Evolutionary conservation across 768 basidiomycete species (phyloP).

Genomic region (Mycena maculata): DNA sequence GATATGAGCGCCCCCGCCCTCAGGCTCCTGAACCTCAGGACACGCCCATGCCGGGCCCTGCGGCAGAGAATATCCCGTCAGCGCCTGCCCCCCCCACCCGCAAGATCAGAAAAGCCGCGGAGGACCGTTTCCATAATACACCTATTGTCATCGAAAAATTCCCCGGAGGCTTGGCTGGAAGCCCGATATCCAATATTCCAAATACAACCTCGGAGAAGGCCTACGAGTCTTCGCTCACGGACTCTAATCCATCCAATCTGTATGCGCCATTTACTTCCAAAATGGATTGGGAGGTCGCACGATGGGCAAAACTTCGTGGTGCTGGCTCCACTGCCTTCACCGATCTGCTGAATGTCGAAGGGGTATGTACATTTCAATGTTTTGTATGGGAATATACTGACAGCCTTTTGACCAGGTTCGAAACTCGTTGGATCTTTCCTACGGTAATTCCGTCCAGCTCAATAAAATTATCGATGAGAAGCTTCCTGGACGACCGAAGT

Average conservation of each 20-base stretch:
- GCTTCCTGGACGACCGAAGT: too few species aligned
- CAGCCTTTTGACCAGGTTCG: too few species aligned
- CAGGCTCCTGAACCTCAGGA: too few species aligned
- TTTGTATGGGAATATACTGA: too few species aligned
- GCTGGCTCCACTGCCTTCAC: constrained; percentile 46
- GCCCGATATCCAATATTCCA: not conserved
- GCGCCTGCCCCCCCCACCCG: too few species aligned
- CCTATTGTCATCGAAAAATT: not conserved
- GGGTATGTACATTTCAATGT: constrained; percentile 6
- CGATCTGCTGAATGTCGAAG: constrained; percentile 52
- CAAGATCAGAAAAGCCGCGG: not conserved
- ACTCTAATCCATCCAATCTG: constrained; percentile 25
- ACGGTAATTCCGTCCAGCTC: too few species aligned
- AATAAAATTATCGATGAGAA: too few species aligned
- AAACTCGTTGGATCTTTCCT: too few species aligned
- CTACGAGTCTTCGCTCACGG: constrained; percentile 1
- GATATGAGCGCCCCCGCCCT: too few species aligned
- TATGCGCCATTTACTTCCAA: constrained; percentile 48
- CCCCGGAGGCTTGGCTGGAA: not conserved
- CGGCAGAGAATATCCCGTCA: too few species aligned
- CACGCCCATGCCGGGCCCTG: too few species aligned
- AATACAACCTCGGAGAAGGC: not conserved
- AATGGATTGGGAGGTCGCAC: constrained; percentile 48
- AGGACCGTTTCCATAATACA: not conserved
- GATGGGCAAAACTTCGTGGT: too few species aligned